phyloP scores from a whole-genome alignment of 2,329 filamentous ascomycete species.

The Akanthomyces lecanii region DNA sequence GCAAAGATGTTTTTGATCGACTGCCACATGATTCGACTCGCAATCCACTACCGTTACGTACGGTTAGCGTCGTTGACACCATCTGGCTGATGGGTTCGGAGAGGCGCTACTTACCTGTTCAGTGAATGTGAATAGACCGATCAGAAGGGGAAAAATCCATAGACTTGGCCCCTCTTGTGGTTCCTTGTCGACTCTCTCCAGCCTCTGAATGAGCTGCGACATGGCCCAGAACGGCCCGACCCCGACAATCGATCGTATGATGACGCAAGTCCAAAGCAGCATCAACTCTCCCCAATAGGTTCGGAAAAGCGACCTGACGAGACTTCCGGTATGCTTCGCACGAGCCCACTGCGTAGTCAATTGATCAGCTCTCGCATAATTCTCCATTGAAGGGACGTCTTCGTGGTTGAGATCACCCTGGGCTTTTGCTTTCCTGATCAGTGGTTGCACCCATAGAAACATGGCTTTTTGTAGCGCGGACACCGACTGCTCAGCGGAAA shows the following conservation, averaged over 20 bases:
- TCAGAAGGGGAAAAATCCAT: conserved; percentile 44
- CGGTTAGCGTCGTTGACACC: conserved; percentile 35
- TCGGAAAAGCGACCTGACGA: background rate
- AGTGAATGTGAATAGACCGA: conserved; percentile 56
- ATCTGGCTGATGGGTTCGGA: conserved; percentile 47
- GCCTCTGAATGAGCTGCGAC: conserved; percentile 5
- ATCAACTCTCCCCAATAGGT: background rate
- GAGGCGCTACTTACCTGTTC: conserved; percentile 55
- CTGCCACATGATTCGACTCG: conserved; percentile 64
- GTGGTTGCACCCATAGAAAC: conserved; percentile 4
- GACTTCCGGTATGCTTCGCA: background rate
- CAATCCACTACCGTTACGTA: conserved; percentile 56
- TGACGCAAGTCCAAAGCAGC: background rate
- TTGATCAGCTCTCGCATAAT: background rate
- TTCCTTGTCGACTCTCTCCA: background rate
- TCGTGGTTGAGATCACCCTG: background rate
- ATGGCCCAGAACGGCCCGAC: conserved; percentile 14
- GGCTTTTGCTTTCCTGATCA: background rate
- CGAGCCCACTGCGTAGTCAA: background rate
- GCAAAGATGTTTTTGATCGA: conserved; percentile 59
- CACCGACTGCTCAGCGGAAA: background rate
- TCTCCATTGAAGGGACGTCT: background rate
- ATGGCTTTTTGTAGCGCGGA: background rate
- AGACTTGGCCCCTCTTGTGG: background rate
- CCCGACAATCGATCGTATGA: background rate